Evolutionary conservation across 23 red algal species (phyloP).

Genomic region (Gracilaria domingensis): DNA sequence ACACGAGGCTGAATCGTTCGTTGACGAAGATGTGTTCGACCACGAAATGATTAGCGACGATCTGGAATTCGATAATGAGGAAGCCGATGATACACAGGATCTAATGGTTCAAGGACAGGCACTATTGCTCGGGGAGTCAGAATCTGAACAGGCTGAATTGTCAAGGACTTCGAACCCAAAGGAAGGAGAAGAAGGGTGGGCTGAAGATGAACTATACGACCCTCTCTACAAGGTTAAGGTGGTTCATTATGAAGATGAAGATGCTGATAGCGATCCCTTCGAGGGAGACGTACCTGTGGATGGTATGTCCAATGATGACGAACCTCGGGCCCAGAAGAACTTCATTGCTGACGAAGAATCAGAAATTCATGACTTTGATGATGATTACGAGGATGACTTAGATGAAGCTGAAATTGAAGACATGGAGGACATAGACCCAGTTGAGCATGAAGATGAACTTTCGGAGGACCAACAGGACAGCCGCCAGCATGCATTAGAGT

Average conservation of each 20-base stretch:
- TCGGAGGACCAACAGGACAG: background rate
- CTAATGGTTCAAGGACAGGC: constrained; percentile 14
- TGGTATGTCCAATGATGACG: constrained; percentile 18
- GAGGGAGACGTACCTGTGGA: background rate
- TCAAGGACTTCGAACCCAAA: no score
- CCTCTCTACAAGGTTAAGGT: background rate
- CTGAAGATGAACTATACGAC: constrained; percentile 31
- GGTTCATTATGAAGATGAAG: background rate
- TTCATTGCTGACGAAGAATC: background rate
- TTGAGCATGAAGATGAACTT: background rate
- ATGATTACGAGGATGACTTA: background rate
- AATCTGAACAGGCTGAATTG: background rate
- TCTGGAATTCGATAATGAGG: background rate
- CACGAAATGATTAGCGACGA: constrained; percentile 5
- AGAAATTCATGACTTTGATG: background rate
- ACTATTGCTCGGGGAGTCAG: background rate
- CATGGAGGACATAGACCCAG: background rate
- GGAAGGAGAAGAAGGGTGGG: background rate
- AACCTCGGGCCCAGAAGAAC: background rate
- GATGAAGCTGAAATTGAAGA: background rate
- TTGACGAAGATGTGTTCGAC: background rate
- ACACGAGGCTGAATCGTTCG: background rate
- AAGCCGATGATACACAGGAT: background rate
- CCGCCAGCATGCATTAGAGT: background rate
- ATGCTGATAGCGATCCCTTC: background rate